Evolutionary conservation across 768 basidiomycete species (phyloP).

Genomic region (Trametes punicea): DNA sequence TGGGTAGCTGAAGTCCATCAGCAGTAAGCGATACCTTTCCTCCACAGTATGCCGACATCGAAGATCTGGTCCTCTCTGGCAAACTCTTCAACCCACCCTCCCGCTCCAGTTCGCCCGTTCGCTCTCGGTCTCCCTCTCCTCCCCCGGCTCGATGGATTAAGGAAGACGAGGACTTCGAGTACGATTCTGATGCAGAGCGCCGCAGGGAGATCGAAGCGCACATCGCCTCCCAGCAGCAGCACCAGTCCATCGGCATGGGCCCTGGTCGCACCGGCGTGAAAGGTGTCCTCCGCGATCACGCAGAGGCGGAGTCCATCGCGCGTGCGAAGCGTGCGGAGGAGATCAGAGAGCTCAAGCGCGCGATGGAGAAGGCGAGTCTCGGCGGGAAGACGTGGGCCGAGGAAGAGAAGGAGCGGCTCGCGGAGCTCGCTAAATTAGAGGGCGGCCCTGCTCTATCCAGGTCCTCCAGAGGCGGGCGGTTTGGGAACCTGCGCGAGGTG

Average conservation of each 20-base stretch:
- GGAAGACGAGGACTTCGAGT: slow-evolving; percentile 44
- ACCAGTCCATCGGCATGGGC: slow-evolving; percentile 78
- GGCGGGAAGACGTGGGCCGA: slow-evolving; percentile 75
- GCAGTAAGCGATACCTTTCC: not conserved
- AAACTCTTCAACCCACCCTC: slow-evolving; percentile 57
- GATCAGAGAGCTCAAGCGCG: slow-evolving; percentile 46
- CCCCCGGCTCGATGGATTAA: slow-evolving; percentile 52
- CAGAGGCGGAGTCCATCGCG: slow-evolving; percentile 59
- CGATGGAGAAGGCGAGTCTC: slow-evolving; percentile 63
- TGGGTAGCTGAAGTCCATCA: not conserved
- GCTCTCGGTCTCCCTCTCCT: slow-evolving; percentile 54
- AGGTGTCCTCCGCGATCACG: slow-evolving; percentile 79
- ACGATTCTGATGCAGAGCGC: slow-evolving; percentile 43
- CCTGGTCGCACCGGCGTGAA: slow-evolving; percentile 87
- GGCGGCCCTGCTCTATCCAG: slow-evolving; percentile 27
- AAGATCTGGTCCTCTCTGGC: slow-evolving; percentile 74
- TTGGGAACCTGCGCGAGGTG: slow-evolving; percentile 81
- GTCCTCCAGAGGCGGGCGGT: slow-evolving; percentile 46
- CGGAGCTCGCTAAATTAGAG: slow-evolving; percentile 45
- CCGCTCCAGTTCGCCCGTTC: slow-evolving; percentile 59
- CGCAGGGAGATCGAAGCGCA: slow-evolving; percentile 24
- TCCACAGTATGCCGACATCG: slow-evolving; percentile 44
- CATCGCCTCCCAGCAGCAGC: slow-evolving; percentile 26
- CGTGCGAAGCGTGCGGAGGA: slow-evolving; percentile 53
- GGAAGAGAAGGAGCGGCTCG: slow-evolving; percentile 56